Conservation (phyloP, 805 yeast genomes). For the Myxozyma vanderwaltii region DNA sequence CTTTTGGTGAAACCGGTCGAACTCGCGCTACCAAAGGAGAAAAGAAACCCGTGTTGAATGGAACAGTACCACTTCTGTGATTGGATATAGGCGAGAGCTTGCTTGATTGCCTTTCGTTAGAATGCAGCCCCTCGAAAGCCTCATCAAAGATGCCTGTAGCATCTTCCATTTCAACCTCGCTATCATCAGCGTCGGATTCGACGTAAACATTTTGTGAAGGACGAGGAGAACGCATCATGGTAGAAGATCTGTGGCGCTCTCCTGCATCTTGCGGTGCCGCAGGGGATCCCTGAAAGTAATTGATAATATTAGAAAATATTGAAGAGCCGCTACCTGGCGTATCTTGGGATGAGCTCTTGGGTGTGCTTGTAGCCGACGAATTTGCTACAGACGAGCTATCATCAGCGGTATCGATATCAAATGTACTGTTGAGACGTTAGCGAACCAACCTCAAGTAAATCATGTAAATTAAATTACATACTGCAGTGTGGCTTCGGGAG, state of each 20-base stretch:
- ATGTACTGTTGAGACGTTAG: constrained; percentile 16
- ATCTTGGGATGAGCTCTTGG: not conserved
- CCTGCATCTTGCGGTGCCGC: not conserved
- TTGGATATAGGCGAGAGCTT: not conserved
- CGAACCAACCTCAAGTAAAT: not conserved
- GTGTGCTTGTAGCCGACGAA: constrained; percentile 8
- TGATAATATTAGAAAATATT: not conserved
- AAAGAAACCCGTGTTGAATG: not conserved
- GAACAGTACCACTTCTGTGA: not conserved
- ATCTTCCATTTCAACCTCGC: constrained; percentile 35
- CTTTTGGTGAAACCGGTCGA: constrained; percentile 4
- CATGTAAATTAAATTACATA: not conserved
- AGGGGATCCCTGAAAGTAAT: not conserved
- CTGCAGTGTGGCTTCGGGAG: constrained; percentile 42
- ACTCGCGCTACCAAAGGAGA: constrained; percentile 5
- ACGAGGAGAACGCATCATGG: too few relatives aligned
- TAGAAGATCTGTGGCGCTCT: too few relatives aligned
- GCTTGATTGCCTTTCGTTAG: not conserved
- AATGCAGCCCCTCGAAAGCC: constrained; percentile 7
- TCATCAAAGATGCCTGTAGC: constrained; percentile 36
- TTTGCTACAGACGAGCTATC: constrained; percentile 5
- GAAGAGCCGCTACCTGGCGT: not conserved
- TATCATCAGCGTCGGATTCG: constrained; percentile 8
- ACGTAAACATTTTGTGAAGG: too few relatives aligned
- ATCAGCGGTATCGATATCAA: constrained; percentile 23